Evolutionary conservation across 2,329 filamentous ascomycete genomes (phyloP).

Genomic region (Leptographium lundbergii): DNA sequence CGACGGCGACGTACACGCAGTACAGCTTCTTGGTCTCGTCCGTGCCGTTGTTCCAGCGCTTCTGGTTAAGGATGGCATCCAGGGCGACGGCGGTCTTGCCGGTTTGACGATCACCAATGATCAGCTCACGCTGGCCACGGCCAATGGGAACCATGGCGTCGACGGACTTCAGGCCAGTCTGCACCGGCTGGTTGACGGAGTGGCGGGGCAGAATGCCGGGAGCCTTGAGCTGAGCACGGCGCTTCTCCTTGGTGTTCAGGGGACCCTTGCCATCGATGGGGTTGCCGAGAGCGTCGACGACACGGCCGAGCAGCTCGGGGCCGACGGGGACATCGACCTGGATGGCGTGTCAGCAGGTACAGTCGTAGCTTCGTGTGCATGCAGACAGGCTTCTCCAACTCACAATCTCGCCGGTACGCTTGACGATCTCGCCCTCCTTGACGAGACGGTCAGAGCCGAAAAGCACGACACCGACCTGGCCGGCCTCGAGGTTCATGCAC

Average conservation of each 20-base stretch:
- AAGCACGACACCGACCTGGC: constrained; percentile 99
- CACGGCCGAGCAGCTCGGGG: constrained; percentile 85
- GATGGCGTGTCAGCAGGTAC: neutral
- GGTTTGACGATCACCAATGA: constrained; percentile 99
- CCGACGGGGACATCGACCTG: constrained; percentile 96
- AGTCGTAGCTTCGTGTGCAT: neutral
- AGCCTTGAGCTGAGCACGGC: constrained; percentile 97
- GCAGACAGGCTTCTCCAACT: constrained; percentile 25
- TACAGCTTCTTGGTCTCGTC: constrained; percentile 98
- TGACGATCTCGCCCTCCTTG: constrained; percentile 98
- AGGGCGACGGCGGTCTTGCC: constrained; percentile 98
- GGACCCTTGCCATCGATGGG: constrained; percentile 99
- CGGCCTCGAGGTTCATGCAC: constrained; percentile 99
- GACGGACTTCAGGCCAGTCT: constrained; percentile 98
- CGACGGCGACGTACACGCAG: constrained; percentile 98
- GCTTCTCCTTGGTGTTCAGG: constrained; percentile 79
- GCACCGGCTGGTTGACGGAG: constrained; percentile 96
- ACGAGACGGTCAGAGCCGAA: constrained; percentile 99
- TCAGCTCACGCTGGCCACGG: constrained; percentile 99
- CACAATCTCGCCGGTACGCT: constrained; percentile 99
- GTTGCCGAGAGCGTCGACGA: constrained; percentile 96
- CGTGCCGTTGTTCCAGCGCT: constrained; percentile 79
- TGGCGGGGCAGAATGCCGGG: constrained; percentile 93
- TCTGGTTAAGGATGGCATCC: constrained; percentile 98
- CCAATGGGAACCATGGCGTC: constrained; percentile 99